phyloP scores from a whole-genome alignment of 225 moss, liverwort and hornwort genomes.

The Marchantia polymorpha region DNA sequence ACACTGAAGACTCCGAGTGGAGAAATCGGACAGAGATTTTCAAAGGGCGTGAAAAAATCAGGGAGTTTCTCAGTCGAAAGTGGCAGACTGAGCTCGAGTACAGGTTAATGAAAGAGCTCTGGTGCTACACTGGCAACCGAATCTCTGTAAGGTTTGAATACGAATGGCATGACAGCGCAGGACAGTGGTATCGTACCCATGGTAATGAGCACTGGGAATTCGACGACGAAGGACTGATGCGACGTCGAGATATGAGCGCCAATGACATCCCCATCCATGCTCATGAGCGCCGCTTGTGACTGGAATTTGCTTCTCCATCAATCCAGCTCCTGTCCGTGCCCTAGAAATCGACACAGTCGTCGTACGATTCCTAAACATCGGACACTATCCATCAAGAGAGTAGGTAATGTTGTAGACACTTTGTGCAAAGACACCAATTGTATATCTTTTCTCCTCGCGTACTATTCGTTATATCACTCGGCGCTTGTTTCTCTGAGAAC shows the following conservation, averaged over 20 bases:
- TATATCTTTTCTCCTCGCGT: too few relatives aligned
- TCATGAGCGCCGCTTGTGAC: slow-evolving; percentile 42
- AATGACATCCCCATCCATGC: slow-evolving; percentile 70
- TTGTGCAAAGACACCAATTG: too few relatives aligned
- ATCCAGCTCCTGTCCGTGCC: too few relatives aligned
- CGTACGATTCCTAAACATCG: too few relatives aligned
- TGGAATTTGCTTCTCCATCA: too few relatives aligned
- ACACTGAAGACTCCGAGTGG: slow-evolving; percentile 83
- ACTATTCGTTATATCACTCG: too few relatives aligned
- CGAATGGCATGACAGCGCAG: slow-evolving; percentile 74
- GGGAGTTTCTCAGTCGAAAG: slow-evolving; percentile 69
- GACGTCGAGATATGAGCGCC: slow-evolving; percentile 86
- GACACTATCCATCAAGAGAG: too few relatives aligned
- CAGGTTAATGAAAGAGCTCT: slow-evolving; percentile 90
- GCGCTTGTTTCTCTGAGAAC: too few relatives aligned
- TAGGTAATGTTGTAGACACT: too few relatives aligned
- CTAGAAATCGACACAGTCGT: too few relatives aligned
- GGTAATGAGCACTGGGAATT: slow-evolving; percentile 95
- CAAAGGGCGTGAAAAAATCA: slow-evolving; percentile 76
- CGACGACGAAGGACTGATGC: slow-evolving; percentile 82
- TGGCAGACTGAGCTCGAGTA: slow-evolving; percentile 90
- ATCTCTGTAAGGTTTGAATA: slow-evolving; percentile 95
- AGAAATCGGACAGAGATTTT: slow-evolving; percentile 85
- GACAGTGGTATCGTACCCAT: slow-evolving; percentile 84
- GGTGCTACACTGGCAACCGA: slow-evolving; percentile 76